phyloP scores from a whole-genome alignment of 164 flowering plant species.

The Nelumbo lutea region DNA sequence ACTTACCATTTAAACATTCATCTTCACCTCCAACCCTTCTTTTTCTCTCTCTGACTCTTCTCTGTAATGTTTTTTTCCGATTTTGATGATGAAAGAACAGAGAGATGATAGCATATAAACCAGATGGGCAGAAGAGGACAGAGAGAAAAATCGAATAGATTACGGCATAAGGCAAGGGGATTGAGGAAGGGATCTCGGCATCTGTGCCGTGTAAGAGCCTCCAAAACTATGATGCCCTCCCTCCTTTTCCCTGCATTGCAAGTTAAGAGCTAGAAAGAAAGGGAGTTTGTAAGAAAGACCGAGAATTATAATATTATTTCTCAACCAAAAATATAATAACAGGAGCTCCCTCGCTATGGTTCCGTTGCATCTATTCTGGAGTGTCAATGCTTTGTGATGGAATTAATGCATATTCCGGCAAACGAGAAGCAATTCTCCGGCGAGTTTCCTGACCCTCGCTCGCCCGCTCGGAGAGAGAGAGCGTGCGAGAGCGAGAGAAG shows the following conservation, averaged over 20 bases:
- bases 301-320: neutral
- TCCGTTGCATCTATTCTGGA: neutral
- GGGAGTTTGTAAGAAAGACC: neutral
- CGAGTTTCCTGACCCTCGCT: slow-evolving; percentile 9
- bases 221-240: slow-evolving; percentile 40
- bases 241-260: slow-evolving; percentile 65
- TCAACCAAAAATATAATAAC: neutral
- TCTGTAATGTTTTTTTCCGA: neutral
- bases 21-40: neutral
- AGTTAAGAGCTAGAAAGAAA: slow-evolving; percentile 36
- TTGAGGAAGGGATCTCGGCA: slow-evolving; percentile 50
- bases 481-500: slow-evolving; percentile 3
- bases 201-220: slow-evolving; percentile 79
- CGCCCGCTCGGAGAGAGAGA: slow-evolving; percentile 9
- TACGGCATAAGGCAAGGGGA: slow-evolving; percentile 68
- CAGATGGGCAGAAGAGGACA: neutral
- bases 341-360: neutral
- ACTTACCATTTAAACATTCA: slow-evolving; percentile 9
- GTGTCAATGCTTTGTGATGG: neutral
- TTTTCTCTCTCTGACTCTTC: slow-evolving; percentile 4
- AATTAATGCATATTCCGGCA: slow-evolving; percentile 9
- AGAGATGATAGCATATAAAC: slow-evolving; percentile 13
- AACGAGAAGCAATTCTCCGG: neutral
- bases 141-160: slow-evolving; percentile 43
- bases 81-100: slow-evolving; percentile 1